Base-by-base conservation (phyloP, 202 grass and related monocot genomes). In the Panicum virgatum region DNA sequence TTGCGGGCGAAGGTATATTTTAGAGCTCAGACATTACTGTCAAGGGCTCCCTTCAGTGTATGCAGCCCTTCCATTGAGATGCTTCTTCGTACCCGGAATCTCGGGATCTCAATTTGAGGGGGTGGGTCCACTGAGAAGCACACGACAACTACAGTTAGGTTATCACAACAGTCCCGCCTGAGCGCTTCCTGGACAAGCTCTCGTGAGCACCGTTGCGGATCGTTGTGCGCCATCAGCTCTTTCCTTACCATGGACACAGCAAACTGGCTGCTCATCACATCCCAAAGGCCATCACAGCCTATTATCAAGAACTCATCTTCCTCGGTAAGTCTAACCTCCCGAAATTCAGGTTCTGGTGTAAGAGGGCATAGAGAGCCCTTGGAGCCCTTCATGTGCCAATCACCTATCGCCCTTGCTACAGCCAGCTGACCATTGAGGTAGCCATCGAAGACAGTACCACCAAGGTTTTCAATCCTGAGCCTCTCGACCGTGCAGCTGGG, bases 281-380 rank as follows among this genome's bases (percentile, higher is more conserved):
- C 94, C 94, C 94, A 97, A 60, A 97, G 86, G 27, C 94, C 94
- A 71, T 97, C 94, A 42, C 94, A 97, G 34, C 88, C 94, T 38
- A 97, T 79, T 87, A 97, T 91, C 66, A 97, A 86, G 69, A 94
- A 97, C 79, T 97, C 92, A 19, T 97, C 94, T 84, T 97, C 94
- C 62, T 92, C 87, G 0, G 84, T 82, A 43, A 97, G 92, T 70
- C 72, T 73, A 53, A 84, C 75, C 69, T 93, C 90, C 80, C 85
- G 90, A 81, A 97, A 88, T 64, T 97, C 94, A 22, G 94, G 94
- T 62, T 97, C 94, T 0, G 92, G 81, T 29, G 68, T 94, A 27
- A 97, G 86, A 57, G 94, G 92, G 75, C 80, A 89, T 34, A 68
- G 18, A 80, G 92, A 88, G 40, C 88, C 92, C 83, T 97, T 94